Conservation (phyloP, 495 filamentous ascomycete species). For the Lasiosphaeria miniovina region DNA sequence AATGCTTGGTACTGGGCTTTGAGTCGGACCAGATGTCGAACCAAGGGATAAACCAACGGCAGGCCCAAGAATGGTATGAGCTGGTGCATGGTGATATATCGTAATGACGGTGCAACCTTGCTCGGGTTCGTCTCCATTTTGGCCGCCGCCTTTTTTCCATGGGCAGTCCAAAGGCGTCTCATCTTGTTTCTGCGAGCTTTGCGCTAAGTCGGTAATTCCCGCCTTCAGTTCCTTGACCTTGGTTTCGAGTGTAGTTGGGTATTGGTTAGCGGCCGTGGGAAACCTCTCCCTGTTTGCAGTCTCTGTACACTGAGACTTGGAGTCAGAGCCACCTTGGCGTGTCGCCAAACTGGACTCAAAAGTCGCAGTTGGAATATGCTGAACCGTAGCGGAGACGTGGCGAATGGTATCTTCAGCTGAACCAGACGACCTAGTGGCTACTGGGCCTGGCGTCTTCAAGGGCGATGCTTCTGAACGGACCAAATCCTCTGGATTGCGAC, state of each 20-base stretch:
- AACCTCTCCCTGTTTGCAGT: too few relatives aligned
- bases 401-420: neutral
- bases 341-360: too few relatives aligned
- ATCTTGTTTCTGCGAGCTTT: neutral
- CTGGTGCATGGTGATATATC: conserved; percentile 5
- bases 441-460: neutral
- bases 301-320: too few relatives aligned
- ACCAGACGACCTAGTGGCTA: neutral
- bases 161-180: conserved; percentile 7
- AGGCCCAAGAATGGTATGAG: neutral
- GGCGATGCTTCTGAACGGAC: neutral
- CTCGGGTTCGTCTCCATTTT: neutral
- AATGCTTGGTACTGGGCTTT: neutral
- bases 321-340: too few relatives aligned
- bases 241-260: neutral
- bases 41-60: neutral
- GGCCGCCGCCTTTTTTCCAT: neutral
- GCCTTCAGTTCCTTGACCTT: neutral
- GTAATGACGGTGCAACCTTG: conserved; percentile 13
- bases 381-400: too few relatives aligned
- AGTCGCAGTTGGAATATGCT: too few relatives aligned
- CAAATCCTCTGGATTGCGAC: too few relatives aligned
- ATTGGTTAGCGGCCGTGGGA: neutral
- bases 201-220: neutral
- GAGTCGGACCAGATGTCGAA: neutral